Conservation (phyloP, 345 rosid species). For the Clarkia xantiana region DNA sequence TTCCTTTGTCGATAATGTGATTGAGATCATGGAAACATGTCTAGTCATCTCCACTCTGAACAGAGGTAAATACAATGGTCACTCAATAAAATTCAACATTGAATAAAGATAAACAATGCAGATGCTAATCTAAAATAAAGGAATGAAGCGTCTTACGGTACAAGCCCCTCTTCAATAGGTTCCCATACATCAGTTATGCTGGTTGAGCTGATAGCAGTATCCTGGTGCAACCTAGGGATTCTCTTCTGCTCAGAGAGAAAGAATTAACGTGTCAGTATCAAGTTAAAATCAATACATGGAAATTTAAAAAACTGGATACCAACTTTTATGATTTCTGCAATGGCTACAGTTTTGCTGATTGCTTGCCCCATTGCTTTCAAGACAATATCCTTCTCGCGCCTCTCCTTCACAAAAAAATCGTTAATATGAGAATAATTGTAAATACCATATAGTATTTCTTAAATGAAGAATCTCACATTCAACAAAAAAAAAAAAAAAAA, state of each 20-base stretch:
- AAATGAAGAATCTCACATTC: no score
- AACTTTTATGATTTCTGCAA: constrained; percentile 76
- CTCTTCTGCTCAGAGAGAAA: constrained; percentile 36
- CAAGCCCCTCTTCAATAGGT: constrained; percentile 92
- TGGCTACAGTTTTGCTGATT: constrained; percentile 74
- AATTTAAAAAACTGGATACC: constrained; percentile 3
- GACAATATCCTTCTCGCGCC: constrained; percentile 48
- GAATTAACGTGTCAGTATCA: neutral
- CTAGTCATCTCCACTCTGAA: constrained; percentile 94
- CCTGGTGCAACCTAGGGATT: constrained; percentile 72
- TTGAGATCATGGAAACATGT: constrained; percentile 84
- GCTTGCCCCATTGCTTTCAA: constrained; percentile 96
- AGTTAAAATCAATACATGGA: neutral
- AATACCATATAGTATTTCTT: no score
- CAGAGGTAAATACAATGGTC: constrained; percentile 8
- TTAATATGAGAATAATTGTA: no score
- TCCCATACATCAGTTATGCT: constrained; percentile 95
- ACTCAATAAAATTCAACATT: neutral
- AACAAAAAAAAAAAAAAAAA: no score
- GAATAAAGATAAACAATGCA: neutral
- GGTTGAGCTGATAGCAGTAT: constrained; percentile 68
- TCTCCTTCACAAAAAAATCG: constrained; percentile 29
- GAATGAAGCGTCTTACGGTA: constrained; percentile 33
- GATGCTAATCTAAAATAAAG: no score
- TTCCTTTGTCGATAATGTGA: constrained; percentile 63